These are phyloP conservation scores for Barbatosphaeria neglecta DNA, from an alignment of 495 filamentous ascomycete genomes.

Conservation along the genomic window DNA sequence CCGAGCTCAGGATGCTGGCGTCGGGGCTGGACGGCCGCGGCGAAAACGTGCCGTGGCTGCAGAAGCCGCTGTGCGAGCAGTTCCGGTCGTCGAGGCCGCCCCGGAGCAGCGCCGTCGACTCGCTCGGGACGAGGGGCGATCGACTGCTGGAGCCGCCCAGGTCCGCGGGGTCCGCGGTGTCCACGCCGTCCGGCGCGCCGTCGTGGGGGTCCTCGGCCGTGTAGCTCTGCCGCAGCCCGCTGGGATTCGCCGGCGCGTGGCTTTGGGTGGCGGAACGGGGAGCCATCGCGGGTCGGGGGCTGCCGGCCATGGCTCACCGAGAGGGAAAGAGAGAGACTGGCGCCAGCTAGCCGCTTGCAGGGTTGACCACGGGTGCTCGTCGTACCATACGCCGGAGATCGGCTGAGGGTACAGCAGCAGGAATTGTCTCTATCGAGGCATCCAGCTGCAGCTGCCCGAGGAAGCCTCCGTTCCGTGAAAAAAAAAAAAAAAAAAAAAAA, in stretches of 20 bases:
- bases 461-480: too few relatives aligned
- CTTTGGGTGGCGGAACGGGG: background rate
- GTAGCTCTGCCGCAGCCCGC: slow-evolving; percentile 32
- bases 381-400: too few relatives aligned
- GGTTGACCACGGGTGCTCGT: too few relatives aligned
- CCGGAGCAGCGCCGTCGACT: slow-evolving; percentile 32
- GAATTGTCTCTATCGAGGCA: too few relatives aligned
- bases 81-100: slow-evolving; percentile 11
- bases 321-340: too few relatives aligned
- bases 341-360: too few relatives aligned
- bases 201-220: slow-evolving; percentile 21
- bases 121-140: slow-evolving; percentile 10
- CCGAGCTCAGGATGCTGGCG: slow-evolving; percentile 27
- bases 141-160: slow-evolving; percentile 10
- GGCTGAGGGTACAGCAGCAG: too few relatives aligned
- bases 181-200: slow-evolving; percentile 8
- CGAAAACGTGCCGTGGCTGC: slow-evolving; percentile 73
- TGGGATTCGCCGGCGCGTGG: slow-evolving; percentile 28
- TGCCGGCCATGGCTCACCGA: background rate
- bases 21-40: slow-evolving; percentile 44
- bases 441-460: too few relatives aligned
- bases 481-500: too few relatives aligned
- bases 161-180: slow-evolving; percentile 4
- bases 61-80: slow-evolving; percentile 36
- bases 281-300: background rate